Evolutionary conservation across 2,329 filamentous ascomycete genomes (phyloP), one percentile per base, ranked within the genome.

Genomic region (Neobulgaria alba): DNA sequence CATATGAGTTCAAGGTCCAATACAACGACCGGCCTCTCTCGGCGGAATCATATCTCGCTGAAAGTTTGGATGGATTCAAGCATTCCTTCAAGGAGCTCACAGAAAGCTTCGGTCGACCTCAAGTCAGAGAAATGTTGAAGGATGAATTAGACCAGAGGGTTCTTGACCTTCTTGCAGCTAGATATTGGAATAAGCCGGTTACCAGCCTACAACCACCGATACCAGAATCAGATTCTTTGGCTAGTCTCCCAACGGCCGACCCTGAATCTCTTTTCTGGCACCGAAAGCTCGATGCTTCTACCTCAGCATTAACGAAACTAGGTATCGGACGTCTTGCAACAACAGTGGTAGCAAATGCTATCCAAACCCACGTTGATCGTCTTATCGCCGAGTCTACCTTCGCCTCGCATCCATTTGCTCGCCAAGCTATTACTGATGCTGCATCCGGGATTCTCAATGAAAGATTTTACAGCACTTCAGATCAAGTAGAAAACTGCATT

Each of bases 1-100:
- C 86, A 0, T 98, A 98, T 58, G 90, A 98, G 63, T 98, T 95
- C 72, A 98, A 98, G 62, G 92, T 98, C 4, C 93, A 98, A 62
- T 98, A 98, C 66, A 98, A 98, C 57, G 92, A 98, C 60, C 80
- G 92, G 5, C 87, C 90, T 1, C 69, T 98, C 26, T 95, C 87
- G 37, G 92, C 92, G 2, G 92, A 98, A 60, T 95, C 90, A 3
- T 98, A 98, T 59, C 75, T 98, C 29, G 92, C 92, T 2, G 92
- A 96, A 62, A 94, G 85, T 51, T 68, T 98, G 3, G 92, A 98
- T 61, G 81, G 82, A 15, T 96, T 98, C 73, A 98, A 98, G 65
- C 93, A 96, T 62, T 86, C 87, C 0, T 98, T 98, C 67, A 95
- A 95, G 60, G 82, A 85, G 51, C 95, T 96, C 57, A 81, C 87